These are phyloP conservation scores for Candida buenavistaensis DNA, from an alignment of 1,139 yeast genomes.

Conservation along the genomic window DNA sequence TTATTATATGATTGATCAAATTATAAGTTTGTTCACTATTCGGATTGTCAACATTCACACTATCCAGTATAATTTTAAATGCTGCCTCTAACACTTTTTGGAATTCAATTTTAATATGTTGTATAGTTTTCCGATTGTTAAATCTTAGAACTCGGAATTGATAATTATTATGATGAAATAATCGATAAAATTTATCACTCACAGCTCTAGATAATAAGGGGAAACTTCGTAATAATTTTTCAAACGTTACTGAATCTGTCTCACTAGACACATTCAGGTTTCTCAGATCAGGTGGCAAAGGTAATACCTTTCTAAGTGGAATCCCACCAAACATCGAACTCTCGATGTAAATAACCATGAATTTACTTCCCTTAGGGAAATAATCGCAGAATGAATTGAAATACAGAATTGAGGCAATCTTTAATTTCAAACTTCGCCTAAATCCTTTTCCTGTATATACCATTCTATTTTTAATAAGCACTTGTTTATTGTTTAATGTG, in stretches of 20 bases:
- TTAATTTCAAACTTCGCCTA: constrained; percentile 44
- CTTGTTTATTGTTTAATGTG: constrained; percentile 61
- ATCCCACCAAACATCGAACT: constrained; percentile 47
- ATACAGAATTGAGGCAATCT: constrained; percentile 43
- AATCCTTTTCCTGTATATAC: constrained; percentile 62
- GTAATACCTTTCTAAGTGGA: constrained; percentile 8
- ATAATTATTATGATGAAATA: constrained; percentile 47
- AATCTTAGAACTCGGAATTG: constrained; percentile 34
- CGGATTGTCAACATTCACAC: constrained; percentile 36
- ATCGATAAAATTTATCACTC: constrained; percentile 44
- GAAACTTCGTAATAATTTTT: constrained; percentile 44
- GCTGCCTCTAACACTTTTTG: constrained; percentile 38
- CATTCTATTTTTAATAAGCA: constrained; percentile 56
- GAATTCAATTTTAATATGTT: constrained; percentile 33
- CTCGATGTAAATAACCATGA: constrained; percentile 54
- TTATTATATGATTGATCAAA: constrained; percentile 31
- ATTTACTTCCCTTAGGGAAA: constrained; percentile 48
- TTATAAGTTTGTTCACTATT: constrained; percentile 38
- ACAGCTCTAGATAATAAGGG: constrained; percentile 49
- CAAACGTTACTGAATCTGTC: constrained; percentile 31
- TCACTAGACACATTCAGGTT: constrained; percentile 1
- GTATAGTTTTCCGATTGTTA: constrained; percentile 28
- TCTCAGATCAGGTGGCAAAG: constrained; percentile 3
- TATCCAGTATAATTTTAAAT: constrained; percentile 40
- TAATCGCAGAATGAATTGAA: constrained; percentile 48